Conservation (phyloP, 192 early-diverging fungal species). For the Coemansia sp. region DNA sequence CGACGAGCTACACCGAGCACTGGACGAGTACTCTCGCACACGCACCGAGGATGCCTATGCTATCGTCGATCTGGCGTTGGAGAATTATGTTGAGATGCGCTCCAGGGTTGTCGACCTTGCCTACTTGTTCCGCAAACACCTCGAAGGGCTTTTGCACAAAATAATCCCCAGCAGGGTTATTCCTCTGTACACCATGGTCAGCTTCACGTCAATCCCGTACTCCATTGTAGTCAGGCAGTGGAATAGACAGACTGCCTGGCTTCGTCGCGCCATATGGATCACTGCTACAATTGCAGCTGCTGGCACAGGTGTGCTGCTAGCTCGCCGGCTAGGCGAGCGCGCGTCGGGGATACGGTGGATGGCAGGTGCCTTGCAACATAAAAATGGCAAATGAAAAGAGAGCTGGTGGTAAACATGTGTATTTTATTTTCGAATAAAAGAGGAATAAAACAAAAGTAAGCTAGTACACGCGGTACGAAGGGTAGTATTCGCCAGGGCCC, state of each 20-base stretch:
- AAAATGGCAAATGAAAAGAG: not conserved
- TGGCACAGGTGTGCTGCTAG: conserved; percentile 12
- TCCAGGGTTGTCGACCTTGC: conserved; percentile 69
- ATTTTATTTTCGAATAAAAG: conserved; percentile 9
- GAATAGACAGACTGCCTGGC: conserved; percentile 42
- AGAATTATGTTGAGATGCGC: conserved; percentile 96
- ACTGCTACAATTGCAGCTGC: conserved; percentile 5
- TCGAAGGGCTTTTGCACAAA: conserved; percentile 77
- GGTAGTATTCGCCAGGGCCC: conserved; percentile 54
- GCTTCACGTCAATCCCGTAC: conserved; percentile 88
- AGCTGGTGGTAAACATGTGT: not conserved
- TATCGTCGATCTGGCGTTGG: conserved; percentile 90
- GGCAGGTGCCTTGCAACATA: not conserved
- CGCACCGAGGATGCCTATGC: conserved; percentile 77
- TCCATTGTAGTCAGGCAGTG: conserved; percentile 58
- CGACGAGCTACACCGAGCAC: conserved; percentile 56
- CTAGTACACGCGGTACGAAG: conserved; percentile 52
- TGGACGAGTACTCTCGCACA: conserved; percentile 70
- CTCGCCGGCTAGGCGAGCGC: conserved; percentile 21
- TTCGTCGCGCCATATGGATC: conserved; percentile 25
- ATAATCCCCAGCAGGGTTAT: conserved; percentile 70
- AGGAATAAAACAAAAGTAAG: conserved; percentile 3
- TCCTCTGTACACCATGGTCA: conserved; percentile 96
- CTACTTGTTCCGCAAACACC: conserved; percentile 74
- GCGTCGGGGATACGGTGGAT: not conserved